These are phyloP conservation scores for Ilyonectria mors-panacis DNA, from an alignment of 2,329 filamentous ascomycete species.

Conservation along the genomic window DNA sequence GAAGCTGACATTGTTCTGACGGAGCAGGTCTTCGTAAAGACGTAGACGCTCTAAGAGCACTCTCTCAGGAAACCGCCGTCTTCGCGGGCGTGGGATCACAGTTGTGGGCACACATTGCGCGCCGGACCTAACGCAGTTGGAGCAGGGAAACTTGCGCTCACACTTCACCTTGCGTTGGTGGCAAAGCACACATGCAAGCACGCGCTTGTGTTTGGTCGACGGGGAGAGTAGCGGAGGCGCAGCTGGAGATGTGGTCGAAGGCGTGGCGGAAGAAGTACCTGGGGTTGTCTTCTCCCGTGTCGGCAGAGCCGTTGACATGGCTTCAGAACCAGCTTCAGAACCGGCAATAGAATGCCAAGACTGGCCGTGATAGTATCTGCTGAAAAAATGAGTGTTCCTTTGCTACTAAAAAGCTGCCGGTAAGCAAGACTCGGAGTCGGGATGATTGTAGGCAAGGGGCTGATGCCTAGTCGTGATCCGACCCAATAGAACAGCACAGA, in stretches of 20 bases:
- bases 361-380: not conserved
- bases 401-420: not conserved
- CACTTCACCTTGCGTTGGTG: slow-evolving; percentile 77
- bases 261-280: not conserved
- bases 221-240: not conserved
- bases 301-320: not conserved
- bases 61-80: slow-evolving; percentile 67
- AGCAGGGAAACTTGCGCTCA: slow-evolving; percentile 71
- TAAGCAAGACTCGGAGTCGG: no score
- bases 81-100: slow-evolving; percentile 51
- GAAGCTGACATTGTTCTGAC: slow-evolving; percentile 68
- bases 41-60: slow-evolving; percentile 71
- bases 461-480: no score
- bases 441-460: no score
- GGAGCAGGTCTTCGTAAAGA: slow-evolving; percentile 70
- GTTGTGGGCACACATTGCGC: slow-evolving; percentile 62
- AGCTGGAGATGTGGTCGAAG: not conserved
- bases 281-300: not conserved
- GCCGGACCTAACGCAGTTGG: slow-evolving; percentile 63
- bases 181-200: slow-evolving; percentile 70
- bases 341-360: not conserved
- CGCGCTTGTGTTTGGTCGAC: slow-evolving; percentile 33
- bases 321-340: not conserved
- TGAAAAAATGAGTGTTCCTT: not conserved
- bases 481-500: no score